Evolutionary conservation across 164 flowering plant genomes (phyloP).

Genomic region (Kingdonia uniflora): DNA sequence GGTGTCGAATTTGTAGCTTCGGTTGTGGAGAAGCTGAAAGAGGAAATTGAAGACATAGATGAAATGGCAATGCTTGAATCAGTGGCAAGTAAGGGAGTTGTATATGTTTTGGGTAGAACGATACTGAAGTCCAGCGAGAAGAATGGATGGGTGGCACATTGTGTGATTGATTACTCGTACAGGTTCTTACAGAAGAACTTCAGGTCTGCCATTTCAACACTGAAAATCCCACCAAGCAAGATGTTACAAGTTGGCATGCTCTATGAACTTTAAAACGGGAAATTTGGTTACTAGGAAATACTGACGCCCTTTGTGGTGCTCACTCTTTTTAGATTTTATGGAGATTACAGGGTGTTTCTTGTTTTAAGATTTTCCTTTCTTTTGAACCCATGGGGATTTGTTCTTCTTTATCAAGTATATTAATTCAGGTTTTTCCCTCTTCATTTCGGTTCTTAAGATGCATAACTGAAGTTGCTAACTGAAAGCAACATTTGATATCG

Average conservation of each 20-base stretch:
- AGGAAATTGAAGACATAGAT: neutral
- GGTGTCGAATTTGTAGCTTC: neutral
- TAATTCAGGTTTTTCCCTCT: no score
- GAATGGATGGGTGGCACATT: neutral
- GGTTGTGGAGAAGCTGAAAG: neutral
- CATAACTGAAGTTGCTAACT: no score
- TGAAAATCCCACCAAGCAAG: conserved; percentile 1
- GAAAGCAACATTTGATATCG: no score
- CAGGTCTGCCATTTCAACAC: conserved; percentile 1
- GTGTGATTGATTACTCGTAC: neutral
- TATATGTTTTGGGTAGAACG: conserved; percentile 1
- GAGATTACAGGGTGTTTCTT: no score
- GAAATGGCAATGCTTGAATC: neutral
- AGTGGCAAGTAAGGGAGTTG: neutral
- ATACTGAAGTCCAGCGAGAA: neutral
- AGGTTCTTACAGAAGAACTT: neutral
- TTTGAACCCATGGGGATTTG: no score
- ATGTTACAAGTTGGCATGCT: conserved; percentile 1
- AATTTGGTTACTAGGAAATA: no score
- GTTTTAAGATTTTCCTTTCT: no score
- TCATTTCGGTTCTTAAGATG: no score
- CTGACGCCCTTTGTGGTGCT: no score
- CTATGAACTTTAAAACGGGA: neutral
- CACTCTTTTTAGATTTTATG: no score
- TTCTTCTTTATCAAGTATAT: no score